A percentile compares a stretch with the other conserved stretches of the same genome.
Evolutionary conservation across 1,284 basidiomycete genomes (phyloP).

Genomic region (Cystobasidium sp.): DNA sequence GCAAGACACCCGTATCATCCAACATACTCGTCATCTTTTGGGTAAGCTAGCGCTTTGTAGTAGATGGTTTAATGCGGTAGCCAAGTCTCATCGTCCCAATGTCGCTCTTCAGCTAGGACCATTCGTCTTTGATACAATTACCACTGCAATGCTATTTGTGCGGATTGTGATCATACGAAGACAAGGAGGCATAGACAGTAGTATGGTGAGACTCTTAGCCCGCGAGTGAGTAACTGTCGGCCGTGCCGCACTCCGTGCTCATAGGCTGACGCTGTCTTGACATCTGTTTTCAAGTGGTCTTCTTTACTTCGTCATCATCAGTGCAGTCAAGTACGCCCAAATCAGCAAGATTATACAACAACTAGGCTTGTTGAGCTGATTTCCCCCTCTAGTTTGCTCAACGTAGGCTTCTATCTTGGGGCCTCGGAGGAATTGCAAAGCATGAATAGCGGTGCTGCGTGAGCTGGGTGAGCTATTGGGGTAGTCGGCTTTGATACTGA

Average conservation of each 20-base stretch:
- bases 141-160: slow-evolving; percentile 10
- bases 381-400: slow-evolving; percentile 22
- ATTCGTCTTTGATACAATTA: slow-evolving; percentile 18
- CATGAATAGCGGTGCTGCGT: slow-evolving; percentile 28
- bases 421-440: neutral
- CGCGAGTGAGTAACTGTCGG: slow-evolving; percentile 8
- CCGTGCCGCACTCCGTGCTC: neutral
- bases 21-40: slow-evolving; percentile 21
- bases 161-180: slow-evolving; percentile 5
- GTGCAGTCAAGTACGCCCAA: slow-evolving; percentile 8
- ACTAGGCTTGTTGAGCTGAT: neutral
- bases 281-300: slow-evolving; percentile 10
- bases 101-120: slow-evolving; percentile 12
- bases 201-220: slow-evolving; percentile 13
- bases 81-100: too few relatives aligned
- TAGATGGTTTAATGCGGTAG: too few relatives aligned
- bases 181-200: neutral
- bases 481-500: neutral
- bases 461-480: neutral
- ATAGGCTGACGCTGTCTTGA: too few relatives aligned
- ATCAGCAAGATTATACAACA: too few relatives aligned
- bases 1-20: slow-evolving; percentile 4
- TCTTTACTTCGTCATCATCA: slow-evolving; percentile 24
- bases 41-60: neutral
- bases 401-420: slow-evolving; percentile 35